Percentiles rank a stretch among this genome's conserved stretches.
Conservation (phyloP, 1,284 basidiomycete species). For the Malassezia yamatoensis region DNA sequence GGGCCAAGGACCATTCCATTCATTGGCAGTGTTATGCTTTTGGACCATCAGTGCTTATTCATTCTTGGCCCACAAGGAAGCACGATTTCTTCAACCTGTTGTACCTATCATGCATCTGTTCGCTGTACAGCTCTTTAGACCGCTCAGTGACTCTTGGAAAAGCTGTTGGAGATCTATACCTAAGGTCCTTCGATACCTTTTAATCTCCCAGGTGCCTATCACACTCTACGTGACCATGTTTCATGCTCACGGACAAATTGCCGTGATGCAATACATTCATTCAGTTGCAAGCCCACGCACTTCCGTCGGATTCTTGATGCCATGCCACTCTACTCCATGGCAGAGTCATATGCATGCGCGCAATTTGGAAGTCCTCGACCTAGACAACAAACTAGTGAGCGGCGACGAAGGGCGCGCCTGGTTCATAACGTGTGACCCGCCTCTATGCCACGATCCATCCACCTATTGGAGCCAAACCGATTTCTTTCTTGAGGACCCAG, state of each 20-base stretch:
- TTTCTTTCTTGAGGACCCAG: slow-evolving; percentile 68
- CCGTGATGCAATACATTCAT: slow-evolving; percentile 20
- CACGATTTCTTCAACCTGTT: slow-evolving; percentile 87
- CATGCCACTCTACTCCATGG: slow-evolving; percentile 96
- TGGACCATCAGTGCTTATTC: slow-evolving; percentile 25
- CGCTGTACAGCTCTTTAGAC: slow-evolving; percentile 49
- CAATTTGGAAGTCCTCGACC: not conserved
- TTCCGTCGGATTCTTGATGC: slow-evolving; percentile 71
- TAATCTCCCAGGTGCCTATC: slow-evolving; percentile 22
- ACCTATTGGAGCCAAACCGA: slow-evolving; percentile 71
- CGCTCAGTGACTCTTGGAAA: not conserved
- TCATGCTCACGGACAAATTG: slow-evolving; percentile 29
- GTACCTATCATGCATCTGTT: slow-evolving; percentile 75
- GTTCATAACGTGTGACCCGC: slow-evolving; percentile 33
- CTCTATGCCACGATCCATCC: not conserved
- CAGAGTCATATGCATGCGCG: slow-evolving; percentile 68
- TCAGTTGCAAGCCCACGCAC: slow-evolving; percentile 11
- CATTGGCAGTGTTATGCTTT: slow-evolving; percentile 18
- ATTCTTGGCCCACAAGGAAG: slow-evolving; percentile 63
- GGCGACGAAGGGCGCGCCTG: slow-evolving; percentile 20
- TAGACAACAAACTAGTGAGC: slow-evolving; percentile 16
- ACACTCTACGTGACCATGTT: slow-evolving; percentile 25
- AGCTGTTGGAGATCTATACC: slow-evolving; percentile 2
- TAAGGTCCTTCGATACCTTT: slow-evolving; percentile 6
- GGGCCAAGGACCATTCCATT: not conserved